Evolutionary conservation across 202 grass and related monocot genomes (phyloP).

Genomic region (Panicum hallii): DNA sequence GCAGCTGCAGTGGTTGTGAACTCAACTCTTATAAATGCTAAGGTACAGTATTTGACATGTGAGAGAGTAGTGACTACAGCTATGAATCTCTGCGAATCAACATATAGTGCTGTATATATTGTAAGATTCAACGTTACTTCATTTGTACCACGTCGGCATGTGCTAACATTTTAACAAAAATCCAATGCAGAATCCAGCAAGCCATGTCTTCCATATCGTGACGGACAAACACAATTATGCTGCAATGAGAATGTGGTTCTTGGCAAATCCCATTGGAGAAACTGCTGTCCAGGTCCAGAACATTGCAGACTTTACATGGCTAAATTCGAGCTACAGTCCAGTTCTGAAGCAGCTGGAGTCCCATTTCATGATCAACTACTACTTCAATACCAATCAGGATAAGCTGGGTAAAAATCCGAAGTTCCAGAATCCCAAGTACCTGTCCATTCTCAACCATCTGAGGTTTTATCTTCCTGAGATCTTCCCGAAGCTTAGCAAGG

Average conservation of each 20-base stretch:
- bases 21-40: constrained; percentile 70
- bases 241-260: constrained; percentile 92
- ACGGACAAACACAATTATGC: constrained; percentile 79
- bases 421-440: constrained; percentile 81
- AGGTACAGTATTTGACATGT: constrained; percentile 48
- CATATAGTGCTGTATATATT: background rate
- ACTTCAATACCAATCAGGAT: constrained; percentile 58
- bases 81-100: background rate
- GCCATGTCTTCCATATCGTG: constrained; percentile 79
- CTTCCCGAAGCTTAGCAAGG: constrained; percentile 79
- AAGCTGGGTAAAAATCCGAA: constrained; percentile 66
- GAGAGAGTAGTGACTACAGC: background rate
- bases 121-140: constrained; percentile 20
- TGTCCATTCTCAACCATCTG: constrained; percentile 80
- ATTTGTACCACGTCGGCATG: background rate
- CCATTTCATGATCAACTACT: constrained; percentile 81
- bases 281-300: constrained; percentile 61
- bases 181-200: constrained; percentile 59
- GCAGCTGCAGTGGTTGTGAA: constrained; percentile 79
- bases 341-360: constrained; percentile 70
- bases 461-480: constrained; percentile 89
- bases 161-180: constrained; percentile 30
- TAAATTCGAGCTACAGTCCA: constrained; percentile 81
- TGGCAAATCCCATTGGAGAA: constrained; percentile 56
- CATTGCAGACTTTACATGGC: constrained; percentile 69